Evolutionary conservation across 2,329 filamentous ascomycete species (phyloP).

Genomic region (Colletotrichum sp.): DNA sequence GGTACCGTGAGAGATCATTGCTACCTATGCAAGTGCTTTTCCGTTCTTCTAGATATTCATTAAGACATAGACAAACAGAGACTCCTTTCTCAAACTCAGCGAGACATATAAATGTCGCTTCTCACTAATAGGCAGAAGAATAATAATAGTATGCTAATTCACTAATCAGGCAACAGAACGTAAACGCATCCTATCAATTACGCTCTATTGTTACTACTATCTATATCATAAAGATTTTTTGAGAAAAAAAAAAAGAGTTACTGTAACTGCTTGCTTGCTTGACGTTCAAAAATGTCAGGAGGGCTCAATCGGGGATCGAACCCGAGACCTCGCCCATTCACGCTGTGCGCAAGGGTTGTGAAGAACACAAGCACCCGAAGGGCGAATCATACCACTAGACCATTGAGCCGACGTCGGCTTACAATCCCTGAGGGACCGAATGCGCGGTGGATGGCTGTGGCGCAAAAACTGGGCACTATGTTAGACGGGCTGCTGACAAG

Average conservation of each 20-base stretch:
- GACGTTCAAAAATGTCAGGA: not conserved
- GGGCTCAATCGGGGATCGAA: constrained; percentile 20
- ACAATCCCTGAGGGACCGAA: not conserved
- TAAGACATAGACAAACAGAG: too few species aligned
- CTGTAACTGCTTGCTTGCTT: not conserved
- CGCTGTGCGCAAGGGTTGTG: not conserved
- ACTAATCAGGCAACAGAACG: too few species aligned
- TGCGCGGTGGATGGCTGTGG: not conserved
- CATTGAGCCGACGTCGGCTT: not conserved
- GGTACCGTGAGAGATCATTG: not conserved
- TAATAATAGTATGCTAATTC: too few species aligned
- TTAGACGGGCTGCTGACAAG: fast-evolving
- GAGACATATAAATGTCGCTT: too few species aligned
- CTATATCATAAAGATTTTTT: too few species aligned
- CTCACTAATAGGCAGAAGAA: too few species aligned
- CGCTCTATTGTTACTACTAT: too few species aligned
- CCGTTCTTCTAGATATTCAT: too few species aligned
- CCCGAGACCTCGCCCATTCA: constrained; percentile 17
- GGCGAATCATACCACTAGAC: constrained; percentile 23
- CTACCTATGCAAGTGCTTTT: not conserved
- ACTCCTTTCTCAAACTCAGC: too few species aligned
- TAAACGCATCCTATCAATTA: too few species aligned
- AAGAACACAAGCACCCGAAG: constrained; percentile 3
- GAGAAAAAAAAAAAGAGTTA: not conserved
- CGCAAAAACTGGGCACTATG: not conserved